Conservation (phyloP, 331 rosid genomes). For the Quercus phellos region DNA sequence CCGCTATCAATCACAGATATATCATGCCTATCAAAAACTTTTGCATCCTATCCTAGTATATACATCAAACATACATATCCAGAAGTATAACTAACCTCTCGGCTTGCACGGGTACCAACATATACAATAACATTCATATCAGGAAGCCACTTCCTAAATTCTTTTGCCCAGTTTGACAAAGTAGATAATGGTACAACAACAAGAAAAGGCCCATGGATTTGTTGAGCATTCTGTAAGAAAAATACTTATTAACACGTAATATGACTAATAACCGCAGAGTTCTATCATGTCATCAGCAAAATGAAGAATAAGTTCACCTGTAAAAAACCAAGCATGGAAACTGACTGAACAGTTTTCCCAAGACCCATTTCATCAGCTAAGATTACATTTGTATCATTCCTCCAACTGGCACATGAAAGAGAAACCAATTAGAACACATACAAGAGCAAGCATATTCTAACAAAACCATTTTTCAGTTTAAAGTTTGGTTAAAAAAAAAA, state of each 20-base stretch:
- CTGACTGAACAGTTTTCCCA: conserved; percentile 98
- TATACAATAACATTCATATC: conserved; percentile 93
- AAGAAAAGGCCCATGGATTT: conserved; percentile 94
- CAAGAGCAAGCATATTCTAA: not conserved
- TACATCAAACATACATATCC: not conserved
- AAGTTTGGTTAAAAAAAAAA: not conserved
- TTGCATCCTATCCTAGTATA: not conserved
- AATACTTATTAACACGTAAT: not conserved
- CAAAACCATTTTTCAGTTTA: not conserved
- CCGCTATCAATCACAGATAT: not conserved
- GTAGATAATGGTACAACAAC: conserved; percentile 97
- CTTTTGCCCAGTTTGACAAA: conserved; percentile 97
- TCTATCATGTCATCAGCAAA: not conserved
- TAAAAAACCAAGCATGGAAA: conserved; percentile 97
- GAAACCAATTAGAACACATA: conserved; percentile 24
- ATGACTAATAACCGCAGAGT: not conserved
- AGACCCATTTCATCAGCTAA: conserved; percentile 99
- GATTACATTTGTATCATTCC: conserved; percentile 97
- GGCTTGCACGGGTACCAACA: conserved; percentile 98
- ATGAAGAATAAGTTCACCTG: conserved; percentile 51
- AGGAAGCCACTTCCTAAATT: conserved; percentile 99
- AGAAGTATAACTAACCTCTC: conserved; percentile 67
- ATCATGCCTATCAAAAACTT: not conserved
- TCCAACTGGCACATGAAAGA: conserved; percentile 69
- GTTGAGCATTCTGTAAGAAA: conserved; percentile 83